Conservation (phyloP, 2,329 filamentous ascomycete species). For the Monosporascus ibericus region DNA sequence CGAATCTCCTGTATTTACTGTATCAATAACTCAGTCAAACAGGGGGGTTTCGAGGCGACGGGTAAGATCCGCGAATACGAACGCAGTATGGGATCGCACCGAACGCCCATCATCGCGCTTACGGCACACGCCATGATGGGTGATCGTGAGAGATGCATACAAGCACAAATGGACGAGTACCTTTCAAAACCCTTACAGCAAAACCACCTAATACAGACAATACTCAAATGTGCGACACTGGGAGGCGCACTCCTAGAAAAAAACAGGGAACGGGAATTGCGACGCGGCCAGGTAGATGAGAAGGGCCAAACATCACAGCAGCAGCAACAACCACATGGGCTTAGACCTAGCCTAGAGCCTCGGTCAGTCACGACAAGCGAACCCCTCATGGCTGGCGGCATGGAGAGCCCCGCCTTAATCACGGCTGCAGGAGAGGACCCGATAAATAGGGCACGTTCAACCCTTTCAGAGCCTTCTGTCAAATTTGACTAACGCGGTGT, state of each 20-base stretch:
- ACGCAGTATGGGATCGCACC: conserved; percentile 67
- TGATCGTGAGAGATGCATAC: conserved; percentile 95
- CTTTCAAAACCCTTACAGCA: conserved; percentile 94
- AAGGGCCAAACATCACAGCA: conserved; percentile 35
- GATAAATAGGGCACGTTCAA: conserved; percentile 44
- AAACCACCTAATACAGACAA: conserved; percentile 95
- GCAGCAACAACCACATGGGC: background rate
- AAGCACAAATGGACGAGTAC: conserved; percentile 99
- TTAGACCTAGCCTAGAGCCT: conserved; percentile 34
- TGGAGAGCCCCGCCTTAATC: conserved; percentile 58
- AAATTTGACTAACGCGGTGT: conserved; percentile 21
- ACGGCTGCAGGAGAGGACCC: conserved; percentile 56
- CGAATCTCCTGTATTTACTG: background rate
- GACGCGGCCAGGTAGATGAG: conserved; percentile 39
- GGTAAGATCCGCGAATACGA: conserved; percentile 96
- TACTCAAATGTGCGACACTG: conserved; percentile 91
- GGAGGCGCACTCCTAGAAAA: conserved; percentile 78
- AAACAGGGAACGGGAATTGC: conserved; percentile 56
- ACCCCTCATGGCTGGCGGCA: conserved; percentile 43
- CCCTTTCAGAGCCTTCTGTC: conserved; percentile 35
- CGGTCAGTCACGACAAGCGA: conserved; percentile 67
- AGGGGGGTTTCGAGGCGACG: conserved; percentile 95
- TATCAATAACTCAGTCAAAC: conserved; percentile 7
- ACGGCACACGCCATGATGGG: conserved; percentile 99
- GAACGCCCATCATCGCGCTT: conserved; percentile 92